Conservation (phyloP, 1,139 yeast genomes). For the Citeromyces siamensis region DNA sequence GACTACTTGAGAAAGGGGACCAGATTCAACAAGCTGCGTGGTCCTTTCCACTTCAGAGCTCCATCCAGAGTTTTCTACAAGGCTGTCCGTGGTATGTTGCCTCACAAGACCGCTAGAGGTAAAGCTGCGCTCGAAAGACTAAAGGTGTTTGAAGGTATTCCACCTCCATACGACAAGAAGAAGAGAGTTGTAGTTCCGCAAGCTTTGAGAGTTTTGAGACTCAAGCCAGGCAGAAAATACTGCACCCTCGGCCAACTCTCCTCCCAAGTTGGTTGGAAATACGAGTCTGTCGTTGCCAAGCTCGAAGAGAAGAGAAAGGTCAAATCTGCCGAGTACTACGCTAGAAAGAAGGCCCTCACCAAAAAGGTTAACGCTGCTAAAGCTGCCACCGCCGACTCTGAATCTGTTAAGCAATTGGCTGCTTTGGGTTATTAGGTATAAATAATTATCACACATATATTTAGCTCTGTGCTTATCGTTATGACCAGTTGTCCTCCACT, state of each 20-base stretch:
- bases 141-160: conserved; percentile 99
- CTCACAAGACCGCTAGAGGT: conserved; percentile 99
- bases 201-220: conserved; percentile 98
- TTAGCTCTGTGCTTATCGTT: no score
- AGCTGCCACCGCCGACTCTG: conserved; percentile 67
- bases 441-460: no score
- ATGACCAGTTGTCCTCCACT: no score
- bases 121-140: conserved; percentile 99
- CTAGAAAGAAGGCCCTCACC: conserved; percentile 94
- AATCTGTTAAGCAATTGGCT: conserved; percentile 65
- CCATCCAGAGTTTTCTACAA: conserved; percentile 99
- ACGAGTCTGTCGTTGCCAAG: conserved; percentile 95
- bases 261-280: conserved; percentile 98
- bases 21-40: conserved; percentile 96
- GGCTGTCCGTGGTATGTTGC: conserved; percentile 99
- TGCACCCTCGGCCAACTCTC: conserved; percentile 96
- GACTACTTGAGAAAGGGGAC: conserved; percentile 99
- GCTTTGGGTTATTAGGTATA: conserved; percentile 70
- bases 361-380: conserved; percentile 85
- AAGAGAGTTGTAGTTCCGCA: conserved; percentile 99
- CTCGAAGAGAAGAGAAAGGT: conserved; percentile 99
- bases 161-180: conserved; percentile 99
- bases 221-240: conserved; percentile 99
- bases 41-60: conserved; percentile 99
- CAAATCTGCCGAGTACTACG: conserved; percentile 98